Evolutionary conservation across 257 asterid species (phyloP).

Genomic region (Pogostemon cablin): DNA sequence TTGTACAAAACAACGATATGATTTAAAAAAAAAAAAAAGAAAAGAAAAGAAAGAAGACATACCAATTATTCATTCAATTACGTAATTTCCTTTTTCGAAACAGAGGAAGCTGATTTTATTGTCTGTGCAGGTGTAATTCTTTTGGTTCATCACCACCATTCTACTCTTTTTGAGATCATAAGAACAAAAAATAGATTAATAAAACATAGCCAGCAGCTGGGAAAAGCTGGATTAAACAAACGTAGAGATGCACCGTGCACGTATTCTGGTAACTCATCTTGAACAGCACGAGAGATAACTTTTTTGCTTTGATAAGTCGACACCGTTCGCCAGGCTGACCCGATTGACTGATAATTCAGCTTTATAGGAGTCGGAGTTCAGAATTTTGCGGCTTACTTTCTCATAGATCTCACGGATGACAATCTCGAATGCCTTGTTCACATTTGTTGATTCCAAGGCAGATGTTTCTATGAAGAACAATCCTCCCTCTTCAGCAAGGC

Average conservation of each 20-base stretch:
- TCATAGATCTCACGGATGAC: conserved; percentile 68
- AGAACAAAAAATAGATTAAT: conserved; percentile 28
- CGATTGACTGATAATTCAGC: conserved; percentile 67
- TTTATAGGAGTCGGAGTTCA: conserved; percentile 69
- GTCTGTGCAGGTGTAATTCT: not conserved
- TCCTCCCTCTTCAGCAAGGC: conserved; percentile 73
- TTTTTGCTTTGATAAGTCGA: conserved; percentile 59
- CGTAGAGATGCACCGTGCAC: not conserved
- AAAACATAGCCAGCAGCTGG: conserved; percentile 26
- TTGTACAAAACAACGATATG: too few species aligned
- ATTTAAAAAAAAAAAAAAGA: too few species aligned
- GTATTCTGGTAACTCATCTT: conserved; percentile 34
- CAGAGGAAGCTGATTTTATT: not conserved
- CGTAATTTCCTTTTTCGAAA: not conserved
- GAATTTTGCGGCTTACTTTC: conserved; percentile 62
- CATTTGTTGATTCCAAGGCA: conserved; percentile 73
- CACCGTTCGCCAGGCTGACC: conserved; percentile 38
- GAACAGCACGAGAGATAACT: conserved; percentile 58
- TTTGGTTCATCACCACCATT: conserved; percentile 20
- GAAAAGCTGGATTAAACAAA: conserved; percentile 28
- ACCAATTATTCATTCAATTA: too few species aligned
- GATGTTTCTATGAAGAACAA: conserved; percentile 80
- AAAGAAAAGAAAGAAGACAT: too few species aligned
- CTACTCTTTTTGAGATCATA: not conserved
- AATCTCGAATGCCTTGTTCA: conserved; percentile 65